A percentile compares a stretch with the other conserved stretches of the same genome.
Evolutionary conservation across 2,329 filamentous ascomycete species (phyloP).

Genomic region (Cladobotryum mycophilum): DNA sequence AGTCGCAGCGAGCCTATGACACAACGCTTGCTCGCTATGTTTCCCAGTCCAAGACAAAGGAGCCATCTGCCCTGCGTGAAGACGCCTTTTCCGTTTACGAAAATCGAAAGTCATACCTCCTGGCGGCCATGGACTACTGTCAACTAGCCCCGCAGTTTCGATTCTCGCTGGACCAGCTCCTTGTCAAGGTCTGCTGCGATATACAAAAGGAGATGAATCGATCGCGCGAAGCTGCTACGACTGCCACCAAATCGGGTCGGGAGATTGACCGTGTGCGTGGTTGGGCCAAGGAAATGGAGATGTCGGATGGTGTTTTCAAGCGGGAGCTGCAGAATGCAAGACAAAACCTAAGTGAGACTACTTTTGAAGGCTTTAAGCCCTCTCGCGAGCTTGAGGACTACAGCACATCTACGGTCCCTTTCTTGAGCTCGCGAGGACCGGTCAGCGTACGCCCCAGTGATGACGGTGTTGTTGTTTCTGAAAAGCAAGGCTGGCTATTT

Average conservation of each 20-base stretch:
- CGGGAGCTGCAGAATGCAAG: slow-evolving; percentile 73
- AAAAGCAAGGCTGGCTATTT: slow-evolving; percentile 96
- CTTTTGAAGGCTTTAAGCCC: slow-evolving; percentile 65
- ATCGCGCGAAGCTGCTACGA: slow-evolving; percentile 58
- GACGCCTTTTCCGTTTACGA: slow-evolving; percentile 96
- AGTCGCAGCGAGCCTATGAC: slow-evolving; percentile 79
- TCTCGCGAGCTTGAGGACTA: slow-evolving; percentile 93
- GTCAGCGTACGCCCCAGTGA: slow-evolving; percentile 54
- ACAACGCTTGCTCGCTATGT: slow-evolving; percentile 74
- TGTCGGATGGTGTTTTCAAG: slow-evolving; percentile 75
- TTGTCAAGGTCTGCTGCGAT: slow-evolving; percentile 79
- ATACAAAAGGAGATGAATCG: slow-evolving; percentile 81
- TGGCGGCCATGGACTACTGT: slow-evolving; percentile 89
- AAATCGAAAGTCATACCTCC: slow-evolving; percentile 82
- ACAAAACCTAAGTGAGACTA: slow-evolving; percentile 73
- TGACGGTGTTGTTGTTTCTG: slow-evolving; percentile 47
- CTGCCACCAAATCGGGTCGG: slow-evolving; percentile 59
- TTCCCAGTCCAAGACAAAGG: slow-evolving; percentile 84
- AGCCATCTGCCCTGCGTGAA: slow-evolving; percentile 82
- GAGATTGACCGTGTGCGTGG: slow-evolving; percentile 90
- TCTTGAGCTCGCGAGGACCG: slow-evolving; percentile 65
- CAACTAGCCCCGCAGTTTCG: slow-evolving; percentile 81
- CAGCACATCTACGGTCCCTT: slow-evolving; percentile 81
- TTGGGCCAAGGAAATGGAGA: slow-evolving; percentile 93
- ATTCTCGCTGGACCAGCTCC: slow-evolving; percentile 73